Percentiles rank a stretch among this genome's conserved stretches.
phyloP scores from a whole-genome alignment of 352 stramenopile genomes.

The Pythium periplocum region DNA sequence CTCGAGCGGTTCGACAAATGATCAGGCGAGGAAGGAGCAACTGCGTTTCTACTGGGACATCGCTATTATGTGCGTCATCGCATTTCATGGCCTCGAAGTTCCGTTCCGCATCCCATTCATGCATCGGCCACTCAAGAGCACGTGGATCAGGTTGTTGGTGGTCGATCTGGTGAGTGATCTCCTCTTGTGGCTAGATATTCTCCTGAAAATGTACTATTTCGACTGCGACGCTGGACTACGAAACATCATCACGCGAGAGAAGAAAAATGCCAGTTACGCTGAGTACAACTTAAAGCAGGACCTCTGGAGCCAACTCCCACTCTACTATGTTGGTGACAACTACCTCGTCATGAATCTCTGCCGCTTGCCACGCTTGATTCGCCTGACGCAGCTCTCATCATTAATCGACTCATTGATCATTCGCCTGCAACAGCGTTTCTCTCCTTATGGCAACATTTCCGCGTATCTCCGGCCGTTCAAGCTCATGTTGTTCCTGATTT shows the following conservation, averaged over 20 bases:
- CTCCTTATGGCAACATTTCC: slow-evolving; percentile 45
- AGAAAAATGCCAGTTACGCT: slow-evolving; percentile 39
- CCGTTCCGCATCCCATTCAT: slow-evolving; percentile 72
- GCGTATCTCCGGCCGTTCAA: slow-evolving; percentile 63
- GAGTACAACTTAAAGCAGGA: slow-evolving; percentile 34
- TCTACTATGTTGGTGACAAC: slow-evolving; percentile 61
- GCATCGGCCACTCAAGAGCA: slow-evolving; percentile 16
- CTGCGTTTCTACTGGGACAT: slow-evolving; percentile 63
- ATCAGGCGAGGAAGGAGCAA: slow-evolving; percentile 47
- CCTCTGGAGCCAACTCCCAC: slow-evolving; percentile 36
- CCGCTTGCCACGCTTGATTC: slow-evolving; percentile 51
- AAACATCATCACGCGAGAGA: slow-evolving; percentile 44
- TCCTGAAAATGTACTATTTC: slow-evolving; percentile 75
- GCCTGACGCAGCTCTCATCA: slow-evolving; percentile 27
- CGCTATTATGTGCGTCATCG: slow-evolving; percentile 37
- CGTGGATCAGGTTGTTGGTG: slow-evolving; percentile 20
- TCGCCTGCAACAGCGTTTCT: slow-evolving; percentile 59
- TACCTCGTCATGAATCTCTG: slow-evolving; percentile 55
- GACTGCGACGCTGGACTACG: slow-evolving; percentile 49
- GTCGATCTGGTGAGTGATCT: slow-evolving; percentile 40
- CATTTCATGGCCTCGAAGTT: slow-evolving; percentile 67
- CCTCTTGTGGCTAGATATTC: slow-evolving; percentile 43
- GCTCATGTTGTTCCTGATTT: slow-evolving; percentile 52
- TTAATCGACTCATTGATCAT: slow-evolving; percentile 62
- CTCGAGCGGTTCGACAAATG: slow-evolving; percentile 20